Base-by-base conservation (phyloP, 2,329 filamentous ascomycete species). In the Trichoderma gracile region DNA sequence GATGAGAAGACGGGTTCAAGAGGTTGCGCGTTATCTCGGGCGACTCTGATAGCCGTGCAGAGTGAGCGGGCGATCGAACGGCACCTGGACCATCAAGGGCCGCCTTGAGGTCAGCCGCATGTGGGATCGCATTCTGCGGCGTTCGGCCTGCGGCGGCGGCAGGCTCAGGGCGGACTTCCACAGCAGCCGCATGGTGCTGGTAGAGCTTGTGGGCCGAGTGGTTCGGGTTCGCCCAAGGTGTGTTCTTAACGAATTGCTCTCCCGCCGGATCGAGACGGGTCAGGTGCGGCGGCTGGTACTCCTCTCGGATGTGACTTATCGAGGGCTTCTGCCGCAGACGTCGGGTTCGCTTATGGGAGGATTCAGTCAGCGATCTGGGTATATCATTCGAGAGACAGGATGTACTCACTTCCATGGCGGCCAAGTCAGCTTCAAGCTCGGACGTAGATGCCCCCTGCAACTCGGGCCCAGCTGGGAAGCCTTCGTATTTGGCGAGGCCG, bases 391-490 rank as follows among this genome's bases (percentile, higher is more conserved):
- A 17, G 19, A 61, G 10, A 23, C n/a, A 14, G 33, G 23, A 14
- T 55, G 40, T 52, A 71, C 75, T 63, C 74, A 97, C 93, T 73
- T 90, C 89, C 82, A 99, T 97, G 70, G 90, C 90, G 74, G 90
- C 88, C 68, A 98, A 81, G 78, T 99, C 95, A 56, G 94, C 89
- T 63, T 97, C 92, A 53, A 95, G 78, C 72, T 97, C 92, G 12
- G 84, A 81, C 23, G 84, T 77, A 43, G 89, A 88, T 27, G 91
- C 90, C 47, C 90, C 85, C 65, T 82, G 82, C 77, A 99, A 89
- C 40, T 91, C 84, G 21, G 95, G 95, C n/a, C 93, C 95, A 38
- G 94, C 93, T 42, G 95, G 95, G 78, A 99, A 99, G 25, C 95
- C 95, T 72, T 96, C 89, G 75, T 97, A 93, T 78, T 97, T 98